Evolutionary conservation across 2,329 filamentous ascomycete species (phyloP).

Genomic region (Hirsutella thompsonii): DNA sequence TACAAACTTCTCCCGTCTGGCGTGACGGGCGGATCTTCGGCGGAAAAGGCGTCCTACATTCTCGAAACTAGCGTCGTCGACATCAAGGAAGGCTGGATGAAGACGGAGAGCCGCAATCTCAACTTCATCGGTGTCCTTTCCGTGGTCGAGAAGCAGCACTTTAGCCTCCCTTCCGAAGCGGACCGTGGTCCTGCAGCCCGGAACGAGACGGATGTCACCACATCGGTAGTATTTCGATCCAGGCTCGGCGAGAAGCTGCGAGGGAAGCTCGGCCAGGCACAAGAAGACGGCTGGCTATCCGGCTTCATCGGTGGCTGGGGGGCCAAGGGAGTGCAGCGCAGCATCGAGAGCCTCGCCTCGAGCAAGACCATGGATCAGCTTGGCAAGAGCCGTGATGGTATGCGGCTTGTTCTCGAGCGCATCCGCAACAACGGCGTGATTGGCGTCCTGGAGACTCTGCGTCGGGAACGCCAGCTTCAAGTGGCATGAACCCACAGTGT

Average conservation of each 20-base stretch:
- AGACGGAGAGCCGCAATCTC: slow-evolving; percentile 66
- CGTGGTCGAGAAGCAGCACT: slow-evolving; percentile 65
- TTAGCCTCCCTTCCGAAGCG: slow-evolving; percentile 29
- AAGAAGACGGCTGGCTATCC: slow-evolving; percentile 35
- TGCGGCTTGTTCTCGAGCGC: slow-evolving; percentile 68
- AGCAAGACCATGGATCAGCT: slow-evolving; percentile 67
- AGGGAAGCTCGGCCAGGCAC: slow-evolving; percentile 35
- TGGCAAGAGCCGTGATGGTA: slow-evolving; percentile 70
- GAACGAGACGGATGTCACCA: slow-evolving; percentile 52
- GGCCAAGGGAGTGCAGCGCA: slow-evolving; percentile 59
- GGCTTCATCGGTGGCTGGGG: slow-evolving; percentile 47
- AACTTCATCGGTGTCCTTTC: slow-evolving; percentile 73
- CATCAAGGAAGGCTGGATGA: slow-evolving; percentile 71
- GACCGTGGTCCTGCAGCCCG: slow-evolving; percentile 12
- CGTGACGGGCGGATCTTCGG: slow-evolving; percentile 42
- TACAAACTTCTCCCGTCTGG: slow-evolving; percentile 63
- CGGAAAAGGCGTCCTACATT: slow-evolving; percentile 65
- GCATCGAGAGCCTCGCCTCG: slow-evolving; percentile 67
- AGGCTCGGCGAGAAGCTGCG: slow-evolving; percentile 57
- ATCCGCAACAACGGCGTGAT: slow-evolving; percentile 45
- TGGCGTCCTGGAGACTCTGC: slow-evolving; percentile 42
- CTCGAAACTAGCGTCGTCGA: slow-evolving; percentile 71
- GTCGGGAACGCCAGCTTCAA: slow-evolving; percentile 27
- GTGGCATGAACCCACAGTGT: slow-evolving; percentile 1
- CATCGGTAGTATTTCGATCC: slow-evolving; percentile 62